Base-by-base conservation (phyloP, 2,329 filamentous ascomycete genomes). In the Aspergillus eucalypticola region DNA sequence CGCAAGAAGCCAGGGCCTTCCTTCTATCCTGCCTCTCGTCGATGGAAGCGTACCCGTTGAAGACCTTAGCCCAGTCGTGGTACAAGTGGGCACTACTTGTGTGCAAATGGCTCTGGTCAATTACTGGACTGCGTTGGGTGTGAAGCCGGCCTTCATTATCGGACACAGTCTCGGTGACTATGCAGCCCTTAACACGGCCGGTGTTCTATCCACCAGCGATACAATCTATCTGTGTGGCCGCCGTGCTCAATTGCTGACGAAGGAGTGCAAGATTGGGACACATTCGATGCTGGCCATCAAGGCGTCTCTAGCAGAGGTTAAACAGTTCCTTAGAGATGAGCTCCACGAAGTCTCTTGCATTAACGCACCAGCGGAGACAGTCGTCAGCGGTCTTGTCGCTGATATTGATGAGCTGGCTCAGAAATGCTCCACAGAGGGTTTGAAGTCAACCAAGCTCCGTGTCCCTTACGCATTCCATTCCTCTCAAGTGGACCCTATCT, bases 251-350 rank as follows among this genome's bases (percentile, higher is more conserved):
- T 69, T 81, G 1, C 71, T 81, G 10, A 73, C 75, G 25, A 67
- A 75, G 50, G 71, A 74, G 58, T 79, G 78, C 61, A 67, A 75
- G 11, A 66, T 72, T 42, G 77, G 76, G 54, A 80, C 77, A 3
- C 77, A 80, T 56, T 71, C 76, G 2, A 81, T 81, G 79, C 69
- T 81, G 15, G 78, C 78, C 35, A 72, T 80, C 7, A 74, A 76
- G 59, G 73, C 75, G 3, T 73, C 76, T 5, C 66, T 76, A 13
- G 67, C 69, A 29, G 71, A 71, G 10, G 64, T 76, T 2, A 71
- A 71, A 44, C 66, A 93, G 1, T 88, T 92, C 19, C 90, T 90
- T 41, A 74, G 79, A 23, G 68, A 71, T 6, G 67, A 69, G 10
- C 58, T 71, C 6, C 66, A 68, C 29, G 72, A 73, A 25, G 64